Evolutionary conservation across 2,329 filamentous ascomycete genomes (phyloP).

Genomic region (Fusarium avenaceum): DNA sequence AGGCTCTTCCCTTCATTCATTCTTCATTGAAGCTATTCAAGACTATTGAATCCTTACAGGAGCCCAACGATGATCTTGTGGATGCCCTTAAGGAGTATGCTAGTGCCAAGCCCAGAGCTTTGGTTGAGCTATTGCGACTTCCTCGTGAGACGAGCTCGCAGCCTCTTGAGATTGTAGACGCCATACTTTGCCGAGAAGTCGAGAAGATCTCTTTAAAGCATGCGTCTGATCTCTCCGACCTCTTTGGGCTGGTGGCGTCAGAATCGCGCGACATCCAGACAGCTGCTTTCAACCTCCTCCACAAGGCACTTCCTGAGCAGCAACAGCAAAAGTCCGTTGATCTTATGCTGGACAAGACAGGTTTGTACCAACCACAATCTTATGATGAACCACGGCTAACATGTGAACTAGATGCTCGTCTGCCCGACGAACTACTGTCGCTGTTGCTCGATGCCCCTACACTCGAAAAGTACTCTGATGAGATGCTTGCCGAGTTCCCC

Average conservation of each 20-base stretch:
- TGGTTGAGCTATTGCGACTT: conserved; percentile 74
- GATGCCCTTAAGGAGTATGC: conserved; percentile 77
- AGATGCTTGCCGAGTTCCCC: conserved; percentile 77
- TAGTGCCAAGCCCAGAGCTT: conserved; percentile 66
- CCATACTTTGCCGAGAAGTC: conserved; percentile 78
- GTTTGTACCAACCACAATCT: conserved; percentile 47
- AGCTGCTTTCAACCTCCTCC: conserved; percentile 83
- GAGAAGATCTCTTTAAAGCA: conserved; percentile 72
- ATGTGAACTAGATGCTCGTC: conserved; percentile 65
- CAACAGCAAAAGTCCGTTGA: conserved; percentile 90
- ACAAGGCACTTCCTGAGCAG: conserved; percentile 79
- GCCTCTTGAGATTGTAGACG: conserved; percentile 81
- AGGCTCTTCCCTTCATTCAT: conserved; percentile 73
- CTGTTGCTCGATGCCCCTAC: conserved; percentile 84
- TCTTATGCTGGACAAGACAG: conserved; percentile 76
- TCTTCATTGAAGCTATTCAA: conserved; percentile 79
- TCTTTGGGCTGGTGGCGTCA: conserved; percentile 83
- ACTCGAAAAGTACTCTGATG: conserved; percentile 74
- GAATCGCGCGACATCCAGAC: conserved; percentile 82
- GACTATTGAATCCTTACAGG: conserved; percentile 72
- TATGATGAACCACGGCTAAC: conserved; percentile 20
- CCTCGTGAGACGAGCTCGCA: conserved; percentile 65
- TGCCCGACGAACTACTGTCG: conserved; percentile 88
- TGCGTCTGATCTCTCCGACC: conserved; percentile 73
- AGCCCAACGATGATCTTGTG: conserved; percentile 86